These are phyloP conservation scores for Leccinum fibrillosum DNA, from an alignment of 768 basidiomycete genomes.

Conservation along the genomic window DNA sequence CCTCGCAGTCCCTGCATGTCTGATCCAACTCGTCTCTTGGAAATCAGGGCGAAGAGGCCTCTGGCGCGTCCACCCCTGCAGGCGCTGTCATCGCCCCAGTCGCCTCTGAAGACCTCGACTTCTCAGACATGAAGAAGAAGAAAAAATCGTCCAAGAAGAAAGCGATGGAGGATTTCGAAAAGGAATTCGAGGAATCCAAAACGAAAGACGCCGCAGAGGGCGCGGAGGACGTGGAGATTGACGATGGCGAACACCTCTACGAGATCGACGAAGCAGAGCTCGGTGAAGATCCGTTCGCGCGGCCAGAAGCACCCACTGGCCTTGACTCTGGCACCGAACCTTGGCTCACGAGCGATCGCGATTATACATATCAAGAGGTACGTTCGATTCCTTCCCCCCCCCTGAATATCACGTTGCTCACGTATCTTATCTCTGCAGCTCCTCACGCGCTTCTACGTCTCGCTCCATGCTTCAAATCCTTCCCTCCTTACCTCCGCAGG, in stretches of 20 bases:
- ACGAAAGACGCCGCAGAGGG: slow-evolving; percentile 61
- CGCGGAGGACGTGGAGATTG: slow-evolving; percentile 51
- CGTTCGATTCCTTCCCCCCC: slow-evolving; percentile 11
- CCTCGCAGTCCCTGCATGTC: background rate
- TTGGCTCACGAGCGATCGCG: slow-evolving; percentile 91
- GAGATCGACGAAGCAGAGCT: slow-evolving; percentile 79
- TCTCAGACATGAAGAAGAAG: slow-evolving; percentile 96
- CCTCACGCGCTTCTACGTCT: slow-evolving; percentile 86
- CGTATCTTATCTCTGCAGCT: slow-evolving; percentile 48
- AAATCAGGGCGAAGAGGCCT: slow-evolving; percentile 55
- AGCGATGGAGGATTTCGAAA: slow-evolving; percentile 91
- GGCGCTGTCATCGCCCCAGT: slow-evolving; percentile 35
- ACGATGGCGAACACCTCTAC: slow-evolving; percentile 61
- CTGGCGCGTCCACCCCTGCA: slow-evolving; percentile 62
- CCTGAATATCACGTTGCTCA: background rate
- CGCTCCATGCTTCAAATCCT: slow-evolving; percentile 92
- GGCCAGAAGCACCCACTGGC: slow-evolving; percentile 50
- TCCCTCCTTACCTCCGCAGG: slow-evolving; percentile 78
- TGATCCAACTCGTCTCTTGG: background rate
- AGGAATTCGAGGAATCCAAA: slow-evolving; percentile 76
- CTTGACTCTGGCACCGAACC: slow-evolving; percentile 78
- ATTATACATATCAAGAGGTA: slow-evolving; percentile 95
- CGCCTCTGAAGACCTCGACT: slow-evolving; percentile 79
- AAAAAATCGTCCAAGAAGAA: slow-evolving; percentile 91
- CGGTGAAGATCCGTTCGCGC: slow-evolving; percentile 84